A percentile compares a stretch with the other conserved stretches of the same genome.
Conservation (phyloP, 192 early-diverging fungal species). For the Umbelopsis sp. region DNA sequence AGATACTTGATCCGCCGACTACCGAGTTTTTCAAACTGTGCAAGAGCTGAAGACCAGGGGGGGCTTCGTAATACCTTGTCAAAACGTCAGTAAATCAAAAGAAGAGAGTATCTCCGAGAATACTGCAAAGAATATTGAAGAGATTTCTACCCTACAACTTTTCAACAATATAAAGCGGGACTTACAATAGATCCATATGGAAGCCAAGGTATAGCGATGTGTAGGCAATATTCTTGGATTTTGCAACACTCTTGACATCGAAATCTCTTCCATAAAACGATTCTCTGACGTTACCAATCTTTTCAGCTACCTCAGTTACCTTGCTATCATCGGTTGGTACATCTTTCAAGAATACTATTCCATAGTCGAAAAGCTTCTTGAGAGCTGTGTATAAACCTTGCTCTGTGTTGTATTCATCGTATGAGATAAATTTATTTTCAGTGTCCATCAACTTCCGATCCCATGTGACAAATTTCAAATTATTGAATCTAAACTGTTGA, state of each 20-base stretch:
- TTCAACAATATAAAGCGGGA: not conserved
- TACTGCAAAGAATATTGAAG: not conserved
- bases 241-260: slow-evolving; percentile 75
- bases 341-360: slow-evolving; percentile 66
- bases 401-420: slow-evolving; percentile 57
- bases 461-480: slow-evolving; percentile 44
- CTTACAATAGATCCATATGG: slow-evolving; percentile 88
- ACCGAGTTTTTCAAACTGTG: slow-evolving; percentile 80
- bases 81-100: not conserved
- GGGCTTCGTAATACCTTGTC: slow-evolving; percentile 75
- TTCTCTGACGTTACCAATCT: slow-evolving; percentile 69
- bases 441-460: slow-evolving; percentile 36
- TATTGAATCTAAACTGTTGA: slow-evolving; percentile 26
- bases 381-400: slow-evolving; percentile 55
- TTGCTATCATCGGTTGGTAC: slow-evolving; percentile 61
- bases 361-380: slow-evolving; percentile 62
- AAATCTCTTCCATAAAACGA: slow-evolving; percentile 79
- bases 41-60: slow-evolving; percentile 80
- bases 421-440: slow-evolving; percentile 51
- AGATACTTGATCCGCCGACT: slow-evolving; percentile 70
- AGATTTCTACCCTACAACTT: too few species aligned
- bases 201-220: slow-evolving; percentile 76
- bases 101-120: too few species aligned
- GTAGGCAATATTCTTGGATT: slow-evolving; percentile 86
- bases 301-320: slow-evolving; percentile 59